Evolutionary conservation across 1,139 yeast genomes (phyloP), one percentile per base, ranked within the genome.

Genomic region (Geotrichum klebahnii): DNA sequence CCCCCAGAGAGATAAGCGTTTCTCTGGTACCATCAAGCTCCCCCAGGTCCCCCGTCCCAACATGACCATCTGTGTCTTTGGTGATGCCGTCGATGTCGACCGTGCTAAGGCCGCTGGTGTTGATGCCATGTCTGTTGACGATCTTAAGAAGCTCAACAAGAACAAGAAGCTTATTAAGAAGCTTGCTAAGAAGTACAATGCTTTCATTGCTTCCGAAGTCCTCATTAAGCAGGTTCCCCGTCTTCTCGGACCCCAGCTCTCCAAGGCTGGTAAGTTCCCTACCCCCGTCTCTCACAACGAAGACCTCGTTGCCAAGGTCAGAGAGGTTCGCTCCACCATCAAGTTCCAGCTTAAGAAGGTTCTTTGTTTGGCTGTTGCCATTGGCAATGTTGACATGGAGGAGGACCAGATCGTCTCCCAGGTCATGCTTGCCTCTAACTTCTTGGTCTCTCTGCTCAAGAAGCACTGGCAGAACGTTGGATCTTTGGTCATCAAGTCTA

Each of bases 391-490:
- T 69, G 90, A 90, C 76, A 92, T 94, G 98, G 95, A 87, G 72
- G 95, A 89, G 80, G 97, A 89, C 68, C 81, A 81, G 69, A 81
- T 94, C 74, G 96, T 87, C 69, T 86, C 92, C 84, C 98, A 94
- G 79, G 88, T 94, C 80, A 82, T 94, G 89, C 83, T 94, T 92
- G 82, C 98, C 68, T 82, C 95, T 69, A 94, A 94, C 96, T 94
- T 94, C 83, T 87, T 94, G 77, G 98, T 94, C 67, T 94, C 99
- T 67, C 81, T 94, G 77, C 84, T 94, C 77, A 94, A 94, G 96
- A 94, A 94, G 94, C 90, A 92, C 96, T 92, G 98, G 98, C 98
- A 94, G 84, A 94, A 94, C 79, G 97, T 94, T 74, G 97, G 98
- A 71, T 92, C 98, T 71, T 81, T 94, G 78, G 97, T 90, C 75